These are phyloP conservation scores for Talaromyces liani DNA, from an alignment of 495 filamentous ascomycete species.

Conservation along the genomic window DNA sequence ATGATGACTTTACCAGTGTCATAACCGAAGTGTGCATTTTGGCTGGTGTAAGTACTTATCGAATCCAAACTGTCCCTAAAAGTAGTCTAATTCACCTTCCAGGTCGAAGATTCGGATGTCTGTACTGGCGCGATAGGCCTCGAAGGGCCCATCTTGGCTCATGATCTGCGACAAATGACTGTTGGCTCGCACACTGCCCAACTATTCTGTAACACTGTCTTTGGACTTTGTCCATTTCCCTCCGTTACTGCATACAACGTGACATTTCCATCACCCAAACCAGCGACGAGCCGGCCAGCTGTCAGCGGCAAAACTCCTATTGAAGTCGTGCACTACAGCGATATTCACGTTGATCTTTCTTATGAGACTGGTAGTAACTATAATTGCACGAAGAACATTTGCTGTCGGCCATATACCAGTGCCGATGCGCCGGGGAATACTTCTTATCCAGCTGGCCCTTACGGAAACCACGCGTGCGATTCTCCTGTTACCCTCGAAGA, in stretches of 20 bases:
- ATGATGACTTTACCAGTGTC: constrained; percentile 30
- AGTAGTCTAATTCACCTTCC: not conserved
- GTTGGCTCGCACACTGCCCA: constrained; percentile 40
- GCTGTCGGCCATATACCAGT: constrained; percentile 41
- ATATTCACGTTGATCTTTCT: constrained; percentile 46
- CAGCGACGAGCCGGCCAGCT: constrained; percentile 26
- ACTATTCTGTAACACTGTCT: constrained; percentile 39
- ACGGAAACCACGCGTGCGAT: constrained; percentile 46
- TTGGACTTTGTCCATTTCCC: constrained; percentile 44
- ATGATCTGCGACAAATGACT: constrained; percentile 34
- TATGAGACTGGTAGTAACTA: constrained; percentile 44
- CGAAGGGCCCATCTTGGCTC: constrained; percentile 43
- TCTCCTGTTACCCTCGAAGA: constrained; percentile 41
- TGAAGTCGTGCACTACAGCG: constrained; percentile 47
- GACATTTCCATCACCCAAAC: constrained; percentile 37
- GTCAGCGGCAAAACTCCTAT: constrained; percentile 39
- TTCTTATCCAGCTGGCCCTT: constrained; percentile 35
- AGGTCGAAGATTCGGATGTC: constrained; percentile 42
- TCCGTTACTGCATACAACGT: constrained; percentile 31
- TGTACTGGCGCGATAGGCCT: constrained; percentile 38
- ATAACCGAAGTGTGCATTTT: constrained; percentile 40
- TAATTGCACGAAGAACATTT: constrained; percentile 48
- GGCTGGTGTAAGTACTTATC: constrained; percentile 22
- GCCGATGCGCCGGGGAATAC: constrained; percentile 34
- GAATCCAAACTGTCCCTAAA: constrained; percentile 8